These are phyloP conservation scores for Suhomyces wounanorum DNA, from an alignment of 1,139 yeast species.

Conservation along the genomic window DNA sequence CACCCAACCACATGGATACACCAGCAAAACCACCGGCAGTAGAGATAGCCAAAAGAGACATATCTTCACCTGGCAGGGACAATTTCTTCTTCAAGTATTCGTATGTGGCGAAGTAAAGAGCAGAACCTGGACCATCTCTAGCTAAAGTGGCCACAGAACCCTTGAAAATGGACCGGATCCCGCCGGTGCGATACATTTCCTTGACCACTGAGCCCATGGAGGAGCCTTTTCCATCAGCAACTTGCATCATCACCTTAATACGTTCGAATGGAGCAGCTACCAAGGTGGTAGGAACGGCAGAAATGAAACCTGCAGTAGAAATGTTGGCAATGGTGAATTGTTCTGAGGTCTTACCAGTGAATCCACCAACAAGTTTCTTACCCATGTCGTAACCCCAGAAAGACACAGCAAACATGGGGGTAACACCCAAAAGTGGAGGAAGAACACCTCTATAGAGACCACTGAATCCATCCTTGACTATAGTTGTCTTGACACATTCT, in stretches of 20 bases:
- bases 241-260: constrained; percentile 90
- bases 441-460: constrained; percentile 88
- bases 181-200: constrained; percentile 79
- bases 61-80: constrained; percentile 55
- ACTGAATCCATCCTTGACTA: constrained; percentile 68
- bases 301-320: constrained; percentile 92
- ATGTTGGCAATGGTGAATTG: constrained; percentile 67
- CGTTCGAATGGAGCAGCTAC: constrained; percentile 98
- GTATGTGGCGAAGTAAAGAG: constrained; percentile 92
- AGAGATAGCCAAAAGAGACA: constrained; percentile 74
- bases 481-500: constrained; percentile 67
- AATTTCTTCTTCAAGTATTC: constrained; percentile 71
- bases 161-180: constrained; percentile 79
- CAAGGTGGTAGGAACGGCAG: constrained; percentile 92
- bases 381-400: constrained; percentile 99
- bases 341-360: constrained; percentile 41
- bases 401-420: constrained; percentile 97
- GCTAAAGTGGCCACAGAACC: constrained; percentile 93
- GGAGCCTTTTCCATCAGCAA: constrained; percentile 56
- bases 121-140: constrained; percentile 99
- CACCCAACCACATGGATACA: constrained; percentile 94
- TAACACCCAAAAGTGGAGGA: constrained; percentile 91
- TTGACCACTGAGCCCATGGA: constrained; percentile 62
- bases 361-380: constrained; percentile 62
- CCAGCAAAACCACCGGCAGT: constrained; percentile 96